Base-by-base conservation (phyloP, 2,329 filamentous ascomycete species). In the Ascochyta viciae-villosae region DNA sequence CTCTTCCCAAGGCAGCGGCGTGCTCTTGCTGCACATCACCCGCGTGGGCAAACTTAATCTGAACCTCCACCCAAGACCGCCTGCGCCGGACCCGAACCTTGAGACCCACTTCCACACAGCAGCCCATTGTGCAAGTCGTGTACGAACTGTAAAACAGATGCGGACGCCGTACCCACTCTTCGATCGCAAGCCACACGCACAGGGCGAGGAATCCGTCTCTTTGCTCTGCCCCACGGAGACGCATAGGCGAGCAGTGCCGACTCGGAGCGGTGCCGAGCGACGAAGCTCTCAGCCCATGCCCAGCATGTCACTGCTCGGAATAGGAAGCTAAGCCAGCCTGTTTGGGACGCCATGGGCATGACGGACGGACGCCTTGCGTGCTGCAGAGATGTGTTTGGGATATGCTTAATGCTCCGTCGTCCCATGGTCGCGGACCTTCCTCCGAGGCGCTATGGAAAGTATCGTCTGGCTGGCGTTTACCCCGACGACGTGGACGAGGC, bases 1-100 rank as follows among this genome's bases (percentile, higher is more conserved):
- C 19, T 9, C 38, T 48, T 41, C 31, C 44, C 57, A 53, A 42
- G 19, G 31, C 35, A 34, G 49, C 34, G 48, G 52, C 48, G 24
- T 47, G n/a, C 35, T 43, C 34, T 35, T 38, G 34, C 47, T 53
- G 57, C 57, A 56, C 48, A 55, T 50, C 52, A 56, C 47, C 40
- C 40, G 52, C 52, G 24, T 29, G 4, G n/a, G 24, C 44, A 56
- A 59, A 59, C 57, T 38, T 56, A 53, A 56, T 59, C 49, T 56
- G 45, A 34, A 56, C 51, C 26, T 50, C 56, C 34, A 43, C 45
- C 44, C 35, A 27, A 33, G 12, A 33, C 38, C 23, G 39, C 37
- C 13, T 13, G n/a, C 23, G 39, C 56, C 50, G 47, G 42, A 24
- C 39, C 44, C 29, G 40, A 49, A 46, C 38, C 33, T 51, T 56